A percentile compares a stretch with the other conserved stretches of the same genome.
Evolutionary conservation across 2,329 filamentous ascomycete genomes (phyloP).

Genomic region (Colletotrichum incanum): DNA sequence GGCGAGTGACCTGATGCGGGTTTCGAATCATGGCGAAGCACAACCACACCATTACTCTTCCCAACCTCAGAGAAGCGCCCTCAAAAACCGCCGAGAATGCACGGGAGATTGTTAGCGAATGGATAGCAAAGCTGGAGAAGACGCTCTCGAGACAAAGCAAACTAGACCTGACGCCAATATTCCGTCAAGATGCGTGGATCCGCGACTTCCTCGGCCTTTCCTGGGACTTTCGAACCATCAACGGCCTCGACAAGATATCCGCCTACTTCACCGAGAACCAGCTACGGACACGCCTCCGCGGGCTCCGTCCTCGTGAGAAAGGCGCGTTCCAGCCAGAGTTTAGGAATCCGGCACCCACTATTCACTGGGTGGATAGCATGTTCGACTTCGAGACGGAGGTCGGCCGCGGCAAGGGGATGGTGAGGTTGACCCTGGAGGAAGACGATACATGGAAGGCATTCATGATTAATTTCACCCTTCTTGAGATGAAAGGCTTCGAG

Average conservation of each 20-base stretch:
- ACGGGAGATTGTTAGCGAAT: conserved; percentile 3
- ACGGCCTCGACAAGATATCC: conserved; percentile 18
- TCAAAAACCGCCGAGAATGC: conserved; percentile 16
- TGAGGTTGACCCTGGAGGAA: conserved; percentile 38
- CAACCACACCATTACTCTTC: conserved; percentile 23
- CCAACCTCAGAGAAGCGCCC: conserved; percentile 19
- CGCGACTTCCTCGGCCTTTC: conserved; percentile 71
- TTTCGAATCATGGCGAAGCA: neutral
- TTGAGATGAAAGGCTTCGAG: conserved; percentile 68
- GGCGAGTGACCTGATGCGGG: neutral
- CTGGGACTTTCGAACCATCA: conserved; percentile 64
- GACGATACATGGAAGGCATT: conserved; percentile 71
- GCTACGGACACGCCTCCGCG: conserved; percentile 7
- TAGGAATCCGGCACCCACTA: conserved; percentile 30
- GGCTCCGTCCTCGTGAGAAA: conserved; percentile 14
- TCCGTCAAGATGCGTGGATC: conserved; percentile 66
- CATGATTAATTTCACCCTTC: conserved; percentile 74
- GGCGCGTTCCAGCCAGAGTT: conserved; percentile 27
- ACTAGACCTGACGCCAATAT: conserved; percentile 48
- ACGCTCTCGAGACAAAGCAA: neutral
- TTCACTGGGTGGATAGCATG: conserved; percentile 44
- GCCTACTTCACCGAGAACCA: conserved; percentile 30
- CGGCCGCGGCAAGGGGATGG: conserved; percentile 42
- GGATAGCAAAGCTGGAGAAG: conserved; percentile 8
- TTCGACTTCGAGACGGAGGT: conserved; percentile 42